Base-by-base conservation (phyloP, 768 basidiomycete genomes). In the Heimioporus sp. region DNA sequence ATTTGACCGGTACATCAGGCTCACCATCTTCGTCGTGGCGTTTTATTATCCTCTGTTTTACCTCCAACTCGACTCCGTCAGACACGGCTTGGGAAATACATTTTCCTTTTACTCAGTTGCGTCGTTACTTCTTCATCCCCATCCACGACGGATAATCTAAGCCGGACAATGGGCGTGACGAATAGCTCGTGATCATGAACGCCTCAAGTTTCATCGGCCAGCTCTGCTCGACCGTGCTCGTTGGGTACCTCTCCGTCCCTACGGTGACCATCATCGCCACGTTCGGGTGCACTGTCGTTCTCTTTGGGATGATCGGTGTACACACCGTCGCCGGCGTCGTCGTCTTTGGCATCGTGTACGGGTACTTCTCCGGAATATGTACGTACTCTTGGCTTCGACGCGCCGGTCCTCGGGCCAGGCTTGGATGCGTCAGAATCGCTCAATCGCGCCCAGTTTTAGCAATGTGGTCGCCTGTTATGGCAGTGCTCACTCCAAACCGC, bases 101-200 rank as follows among this genome's bases (percentile, higher is more conserved):
- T 67, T 85, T n/a, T 80, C 83, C 0, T 85, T 85, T 54, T 83
- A 84, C 57, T 76, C 75, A 38, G 83, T 83, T 68, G 60, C 37
- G 72, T 65, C 19, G 35, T 35, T 28, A 6, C 12, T 36, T 24
- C 28, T 46, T 32, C 34, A 2, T 21, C 37, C 4, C 10, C 2
- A 4, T 17, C 5, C 6, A 37, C 46, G 30, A 24, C 20, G 2
- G 30, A 24, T 47, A 15, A 41, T 19, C 42, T n/a, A 15, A 55
- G n/a, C 39, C 24, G 9, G n/a, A 44, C 2, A 10, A 39, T 16
- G 11, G 13, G 16, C 30, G 12, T 20, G 46, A 28, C 24, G 37
- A 15, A 30, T 51, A 83, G 76, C 70, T 86, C 24, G 73, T 80
- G 10, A 80, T 86, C 31, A 66, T 85, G 46, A 86, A 86, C 56